These are phyloP conservation scores for Rhodamnia argentea DNA, from an alignment of 345 rosid genomes.

Conservation along the genomic window DNA sequence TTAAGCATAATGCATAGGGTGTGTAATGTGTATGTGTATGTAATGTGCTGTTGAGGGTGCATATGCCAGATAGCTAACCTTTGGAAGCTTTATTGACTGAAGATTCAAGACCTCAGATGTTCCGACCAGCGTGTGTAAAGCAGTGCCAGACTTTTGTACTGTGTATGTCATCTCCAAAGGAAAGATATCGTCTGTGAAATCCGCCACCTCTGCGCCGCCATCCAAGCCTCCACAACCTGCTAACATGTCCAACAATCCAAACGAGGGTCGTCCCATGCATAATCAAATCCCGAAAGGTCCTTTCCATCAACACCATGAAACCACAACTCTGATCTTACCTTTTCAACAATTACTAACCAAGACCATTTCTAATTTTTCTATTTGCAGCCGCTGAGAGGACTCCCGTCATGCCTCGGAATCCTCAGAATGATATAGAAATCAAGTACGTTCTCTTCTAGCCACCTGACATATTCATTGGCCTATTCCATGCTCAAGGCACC, in stretches of 20 bases:
- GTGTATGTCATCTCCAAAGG: constrained; percentile 65
- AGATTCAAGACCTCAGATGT: constrained; percentile 59
- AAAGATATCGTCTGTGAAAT: constrained; percentile 42
- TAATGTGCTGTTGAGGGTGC: neutral
- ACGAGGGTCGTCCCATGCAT: neutral
- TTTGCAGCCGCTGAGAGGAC: constrained; percentile 10
- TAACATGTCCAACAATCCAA: neutral
- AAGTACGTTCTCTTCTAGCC: constrained; percentile 8
- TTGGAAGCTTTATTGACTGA: constrained; percentile 1
- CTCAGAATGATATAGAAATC: constrained; percentile 24
- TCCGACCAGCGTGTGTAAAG: constrained; percentile 43
- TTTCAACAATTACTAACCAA: neutral
- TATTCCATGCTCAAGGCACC: neutral
- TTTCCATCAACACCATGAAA: neutral
- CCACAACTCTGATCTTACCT: neutral
- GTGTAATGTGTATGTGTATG: neutral
- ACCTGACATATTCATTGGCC: neutral
- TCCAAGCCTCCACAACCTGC: neutral
- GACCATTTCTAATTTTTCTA: neutral
- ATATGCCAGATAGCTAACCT: neutral
- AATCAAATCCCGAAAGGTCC: constrained; percentile 20
- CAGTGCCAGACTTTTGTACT: constrained; percentile 59
- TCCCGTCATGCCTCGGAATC: constrained; percentile 4
- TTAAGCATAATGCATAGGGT: neutral
- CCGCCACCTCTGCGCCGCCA: constrained; percentile 40